Percentiles rank a stretch among this genome's conserved stretches.
These are phyloP conservation scores for Clavispora santaluciae DNA, from an alignment of 805 yeast species.

Conservation along the genomic window DNA sequence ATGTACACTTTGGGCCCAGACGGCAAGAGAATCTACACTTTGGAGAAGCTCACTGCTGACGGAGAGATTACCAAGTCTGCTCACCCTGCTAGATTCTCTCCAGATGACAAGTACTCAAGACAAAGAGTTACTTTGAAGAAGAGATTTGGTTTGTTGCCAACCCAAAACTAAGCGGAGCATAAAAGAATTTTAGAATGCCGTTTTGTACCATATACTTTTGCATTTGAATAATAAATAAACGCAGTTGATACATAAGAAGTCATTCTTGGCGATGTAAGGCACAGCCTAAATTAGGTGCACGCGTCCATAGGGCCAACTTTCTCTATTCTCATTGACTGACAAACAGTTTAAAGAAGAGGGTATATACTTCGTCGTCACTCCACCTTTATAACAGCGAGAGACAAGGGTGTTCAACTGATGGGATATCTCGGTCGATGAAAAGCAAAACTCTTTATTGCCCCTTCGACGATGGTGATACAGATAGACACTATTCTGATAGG, in stretches of 20 bases:
- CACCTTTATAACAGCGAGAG: no score
- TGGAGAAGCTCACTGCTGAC: conserved; percentile 69
- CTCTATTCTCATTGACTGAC: no score
- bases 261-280: background rate
- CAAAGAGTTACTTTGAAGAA: conserved; percentile 98
- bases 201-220: conserved; percentile 7
- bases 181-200: background rate
- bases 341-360: no score
- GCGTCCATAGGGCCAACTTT: no score
- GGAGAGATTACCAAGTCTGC: conserved; percentile 98
- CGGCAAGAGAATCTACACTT: conserved; percentile 94
- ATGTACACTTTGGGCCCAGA: conserved; percentile 95
- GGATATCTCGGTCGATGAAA: no score
- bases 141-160: conserved; percentile 84
- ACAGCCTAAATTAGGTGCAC: background rate
- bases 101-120: conserved; percentile 98
- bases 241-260: background rate
- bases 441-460: no score
- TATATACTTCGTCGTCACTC: no score
- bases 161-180: conserved; percentile 47
- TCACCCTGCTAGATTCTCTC: conserved; percentile 99
- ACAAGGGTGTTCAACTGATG: no score
- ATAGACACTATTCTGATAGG: no score
- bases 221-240: conserved; percentile 2
- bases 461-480: no score